Base-by-base conservation (phyloP, 768 basidiomycete genomes). In the Amylocystis lapponica region DNA sequence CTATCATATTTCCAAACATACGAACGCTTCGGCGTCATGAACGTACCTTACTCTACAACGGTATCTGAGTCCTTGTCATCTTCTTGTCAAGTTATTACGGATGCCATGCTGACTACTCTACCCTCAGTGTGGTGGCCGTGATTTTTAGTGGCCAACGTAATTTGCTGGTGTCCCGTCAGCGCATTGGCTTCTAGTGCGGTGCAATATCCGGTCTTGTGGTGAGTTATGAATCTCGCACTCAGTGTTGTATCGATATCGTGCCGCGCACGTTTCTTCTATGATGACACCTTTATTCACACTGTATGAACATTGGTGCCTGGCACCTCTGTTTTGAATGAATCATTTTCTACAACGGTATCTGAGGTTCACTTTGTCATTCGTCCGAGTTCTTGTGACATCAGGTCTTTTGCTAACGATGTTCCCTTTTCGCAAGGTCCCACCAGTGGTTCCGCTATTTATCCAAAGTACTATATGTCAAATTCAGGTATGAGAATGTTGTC, bases 301-400 rank as follows among this genome's bases (percentile, higher is more conserved):
- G 78, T 79, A 76, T 67, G 82, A 86, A 75, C 66, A 59, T 61
- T 61, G 62, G 54, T 58, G 53, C 61, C 65, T 58, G 66, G 40
- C 47, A 61, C 54, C 62, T 63, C 61, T 57, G 62, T 66, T 60
- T 70, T 71, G 42, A 57, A n/a, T 79, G 81, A 79, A 59, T 70
- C 62, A 45, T 47, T 54, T 70, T 76, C 81, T 86, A 86, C 84
- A 86, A 86, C 83, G 84, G 83, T 86, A 86, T 72, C 83, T 86
- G 83, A 86, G 65, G 70, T 62, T 36, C 34, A 4, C 33, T 27
- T 43, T 33, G 27, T 32, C 21, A 11, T 27, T 10, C 6, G 14
- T 33, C 29, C 29, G n/a, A n/a, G n/a, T n/a, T n/a, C n/a, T n/a
- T n/a, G n/a, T n/a, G n/a, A n/a, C n/a, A n/a, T n/a, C n/a, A n/a